phyloP scores from a whole-genome alignment of 306 rosid species.

The Cucurbita maxima region DNA sequence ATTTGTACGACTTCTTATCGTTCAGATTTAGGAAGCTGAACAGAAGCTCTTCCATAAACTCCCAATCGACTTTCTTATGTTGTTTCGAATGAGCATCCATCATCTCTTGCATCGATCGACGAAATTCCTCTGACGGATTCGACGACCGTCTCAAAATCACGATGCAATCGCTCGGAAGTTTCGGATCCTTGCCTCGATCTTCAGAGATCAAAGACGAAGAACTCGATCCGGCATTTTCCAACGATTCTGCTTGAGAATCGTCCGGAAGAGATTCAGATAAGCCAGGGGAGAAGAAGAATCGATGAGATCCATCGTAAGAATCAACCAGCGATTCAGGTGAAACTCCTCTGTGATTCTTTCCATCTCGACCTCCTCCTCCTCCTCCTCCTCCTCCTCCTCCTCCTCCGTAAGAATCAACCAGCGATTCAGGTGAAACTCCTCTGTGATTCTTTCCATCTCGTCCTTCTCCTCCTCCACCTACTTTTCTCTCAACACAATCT shows the following conservation, averaged over 20 bases:
- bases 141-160: constrained; percentile 38
- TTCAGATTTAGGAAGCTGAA: constrained; percentile 43
- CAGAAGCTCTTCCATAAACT: constrained; percentile 68
- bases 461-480: neutral
- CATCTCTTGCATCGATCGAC: constrained; percentile 44
- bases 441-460: neutral
- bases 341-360: constrained; percentile 3
- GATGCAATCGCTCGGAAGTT: constrained; percentile 31
- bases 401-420: constrained; percentile 15
- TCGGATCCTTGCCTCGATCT: neutral
- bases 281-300: constrained; percentile 29
- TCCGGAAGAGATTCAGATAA: constrained; percentile 26
- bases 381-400: neutral
- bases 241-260: constrained; percentile 22
- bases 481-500: neutral
- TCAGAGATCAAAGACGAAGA: constrained; percentile 12
- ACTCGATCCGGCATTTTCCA: constrained; percentile 28
- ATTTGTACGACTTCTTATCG: constrained; percentile 44
- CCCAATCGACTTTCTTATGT: constrained; percentile 50
- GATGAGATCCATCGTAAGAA: constrained; percentile 21
- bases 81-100: constrained; percentile 30
- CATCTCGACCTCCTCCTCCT: neutral
- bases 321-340: constrained; percentile 24
- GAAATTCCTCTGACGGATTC: constrained; percentile 44
- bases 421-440: constrained; percentile 24